Evolutionary conservation across 495 filamentous ascomycete genomes (phyloP).

Genomic region (Talaromyces wortmannii): DNA sequence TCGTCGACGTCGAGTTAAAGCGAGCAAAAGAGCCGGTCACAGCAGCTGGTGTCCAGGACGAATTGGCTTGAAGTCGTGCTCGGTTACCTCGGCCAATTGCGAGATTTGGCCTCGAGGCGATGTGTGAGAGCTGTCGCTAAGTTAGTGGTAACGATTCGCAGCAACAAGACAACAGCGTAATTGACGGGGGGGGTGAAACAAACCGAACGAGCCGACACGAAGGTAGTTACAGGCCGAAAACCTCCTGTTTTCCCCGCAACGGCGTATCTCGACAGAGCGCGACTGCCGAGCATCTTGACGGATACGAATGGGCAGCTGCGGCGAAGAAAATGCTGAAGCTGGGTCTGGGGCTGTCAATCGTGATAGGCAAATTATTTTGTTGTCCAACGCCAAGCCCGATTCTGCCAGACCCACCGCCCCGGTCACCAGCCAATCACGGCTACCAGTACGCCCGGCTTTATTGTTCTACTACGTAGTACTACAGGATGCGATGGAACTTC

Average conservation of each 20-base stretch:
- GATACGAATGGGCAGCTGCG: neutral
- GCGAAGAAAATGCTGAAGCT: neutral
- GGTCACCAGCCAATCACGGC: neutral
- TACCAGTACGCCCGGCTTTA: too few species aligned
- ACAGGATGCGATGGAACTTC: neutral
- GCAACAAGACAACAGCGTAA: neutral
- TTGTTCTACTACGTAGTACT: too few species aligned
- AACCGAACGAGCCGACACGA: conserved; percentile 2
- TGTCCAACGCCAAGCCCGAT: conserved; percentile 1
- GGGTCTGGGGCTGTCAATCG: neutral
- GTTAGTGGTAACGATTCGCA: neutral
- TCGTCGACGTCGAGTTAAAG: conserved; percentile 39
- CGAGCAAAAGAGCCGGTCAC: conserved; percentile 11
- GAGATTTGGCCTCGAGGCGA: neutral
- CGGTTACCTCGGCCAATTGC: neutral
- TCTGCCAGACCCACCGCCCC: neutral
- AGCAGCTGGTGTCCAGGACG: neutral
- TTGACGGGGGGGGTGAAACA: neutral
- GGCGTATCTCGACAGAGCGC: neutral
- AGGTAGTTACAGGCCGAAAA: neutral
- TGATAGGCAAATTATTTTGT: conserved; percentile 4
- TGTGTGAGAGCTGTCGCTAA: neutral
- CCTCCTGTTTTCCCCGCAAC: neutral
- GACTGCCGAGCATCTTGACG: conserved; percentile 2
- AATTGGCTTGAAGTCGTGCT: neutral